These are phyloP conservation scores for Phaffomyces thermotolerans DNA, from an alignment of 805 yeast genomes.

Conservation along the genomic window DNA sequence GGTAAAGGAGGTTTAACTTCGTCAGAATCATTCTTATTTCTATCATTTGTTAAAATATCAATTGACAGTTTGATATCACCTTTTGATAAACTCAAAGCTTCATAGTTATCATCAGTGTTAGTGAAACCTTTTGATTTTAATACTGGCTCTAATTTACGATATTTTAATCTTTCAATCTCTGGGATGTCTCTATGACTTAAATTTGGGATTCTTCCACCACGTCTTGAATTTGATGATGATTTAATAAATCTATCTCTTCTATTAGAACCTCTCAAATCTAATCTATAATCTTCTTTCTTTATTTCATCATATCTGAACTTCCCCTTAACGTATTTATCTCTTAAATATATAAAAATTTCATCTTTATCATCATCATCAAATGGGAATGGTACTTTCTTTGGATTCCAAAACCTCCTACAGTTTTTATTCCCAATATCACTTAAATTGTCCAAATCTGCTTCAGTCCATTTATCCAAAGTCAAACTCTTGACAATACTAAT, in stretches of 20 bases:
- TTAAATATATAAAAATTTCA: conserved; percentile 48
- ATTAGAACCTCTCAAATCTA: conserved; percentile 4
- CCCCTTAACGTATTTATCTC: conserved; percentile 65
- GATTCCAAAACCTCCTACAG: conserved; percentile 60
- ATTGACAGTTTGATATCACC: conserved; percentile 58
- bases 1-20: conserved; percentile 45
- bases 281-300: conserved; percentile 24
- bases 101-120: conserved; percentile 51
- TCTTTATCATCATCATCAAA: conserved; percentile 67
- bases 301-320: conserved; percentile 34
- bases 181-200: conserved; percentile 47
- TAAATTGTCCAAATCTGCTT: conserved; percentile 42
- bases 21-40: conserved; percentile 27
- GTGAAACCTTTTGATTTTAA: conserved; percentile 50
- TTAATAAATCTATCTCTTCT: conserved; percentile 3
- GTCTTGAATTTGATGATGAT: neutral
- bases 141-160: conserved; percentile 39
- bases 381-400: conserved; percentile 61
- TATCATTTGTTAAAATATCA: conserved; percentile 40
- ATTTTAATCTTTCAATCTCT: conserved; percentile 45
- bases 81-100: conserved; percentile 50
- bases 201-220: conserved; percentile 27
- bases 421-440: conserved; percentile 51
- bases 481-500: conserved; percentile 64
- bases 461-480: conserved; percentile 64